Conservation (phyloP, 345 rosid genomes). For the Salix suchowensis region DNA sequence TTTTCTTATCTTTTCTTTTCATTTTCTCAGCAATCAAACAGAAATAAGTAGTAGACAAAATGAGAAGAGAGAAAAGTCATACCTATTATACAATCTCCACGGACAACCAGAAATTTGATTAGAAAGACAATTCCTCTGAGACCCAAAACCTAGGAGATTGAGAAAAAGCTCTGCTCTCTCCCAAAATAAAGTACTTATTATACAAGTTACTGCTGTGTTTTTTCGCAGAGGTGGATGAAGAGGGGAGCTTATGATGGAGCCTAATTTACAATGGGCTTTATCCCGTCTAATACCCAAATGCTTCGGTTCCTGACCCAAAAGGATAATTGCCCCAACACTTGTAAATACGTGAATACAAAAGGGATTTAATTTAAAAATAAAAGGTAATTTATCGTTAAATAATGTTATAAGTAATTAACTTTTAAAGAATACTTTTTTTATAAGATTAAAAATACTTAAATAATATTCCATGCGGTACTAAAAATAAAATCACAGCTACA, state of each 20-base stretch:
- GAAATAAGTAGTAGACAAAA: background rate
- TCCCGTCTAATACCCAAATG: too few species aligned
- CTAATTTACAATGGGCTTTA: too few species aligned
- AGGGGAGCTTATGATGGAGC: background rate
- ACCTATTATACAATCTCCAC: background rate
- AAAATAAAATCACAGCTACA: too few species aligned
- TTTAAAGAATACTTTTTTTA: too few species aligned
- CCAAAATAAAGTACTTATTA: background rate
- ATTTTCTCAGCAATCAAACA: background rate
- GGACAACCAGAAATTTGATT: background rate
- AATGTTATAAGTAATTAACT: too few species aligned
- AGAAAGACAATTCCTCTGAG: background rate
- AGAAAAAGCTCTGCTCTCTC: background rate
- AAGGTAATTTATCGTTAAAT: too few species aligned
- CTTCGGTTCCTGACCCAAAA: too few species aligned
- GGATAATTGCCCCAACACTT: too few species aligned
- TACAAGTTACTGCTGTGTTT: background rate
- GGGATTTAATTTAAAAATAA: too few species aligned
- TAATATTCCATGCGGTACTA: too few species aligned
- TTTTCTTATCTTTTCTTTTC: background rate
- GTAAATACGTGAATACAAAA: too few species aligned
- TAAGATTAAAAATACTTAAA: too few species aligned
- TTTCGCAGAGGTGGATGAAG: background rate
- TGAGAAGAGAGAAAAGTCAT: background rate
- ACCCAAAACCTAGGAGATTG: background rate